Conservation (phyloP, 129 eudicot genomes). For the Flaveria linearis region DNA sequence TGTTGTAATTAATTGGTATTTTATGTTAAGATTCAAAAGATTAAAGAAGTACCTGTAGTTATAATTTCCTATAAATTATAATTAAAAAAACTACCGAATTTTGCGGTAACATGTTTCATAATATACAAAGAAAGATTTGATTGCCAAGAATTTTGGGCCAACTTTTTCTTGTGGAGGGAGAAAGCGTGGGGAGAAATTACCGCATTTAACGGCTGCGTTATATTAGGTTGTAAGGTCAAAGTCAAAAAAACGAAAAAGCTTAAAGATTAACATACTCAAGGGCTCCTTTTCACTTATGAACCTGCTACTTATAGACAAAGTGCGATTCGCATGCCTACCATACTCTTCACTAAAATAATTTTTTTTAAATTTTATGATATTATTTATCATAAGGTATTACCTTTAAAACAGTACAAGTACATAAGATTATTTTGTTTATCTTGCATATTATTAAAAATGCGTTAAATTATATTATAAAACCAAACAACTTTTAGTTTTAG, state of each 20-base stretch:
- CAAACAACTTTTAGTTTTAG: too few species aligned
- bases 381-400: neutral
- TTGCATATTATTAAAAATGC: neutral
- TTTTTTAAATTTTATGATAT: neutral
- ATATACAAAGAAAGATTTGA: neutral
- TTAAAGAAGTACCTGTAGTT: neutral
- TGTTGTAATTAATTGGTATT: neutral
- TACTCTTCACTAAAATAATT: neutral
- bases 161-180: neutral
- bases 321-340: conserved; percentile 8
- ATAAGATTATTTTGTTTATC: neutral
- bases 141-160: conserved; percentile 1
- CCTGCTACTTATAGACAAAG: neutral
- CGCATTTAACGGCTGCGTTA: conserved; percentile 12
- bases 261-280: neutral
- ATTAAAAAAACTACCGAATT: neutral
- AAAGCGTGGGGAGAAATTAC: neutral
- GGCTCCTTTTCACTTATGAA: neutral
- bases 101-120: neutral
- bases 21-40: neutral
- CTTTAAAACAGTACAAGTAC: neutral
- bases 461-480: neutral
- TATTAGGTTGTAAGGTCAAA: neutral
- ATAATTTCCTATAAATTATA: too few species aligned
- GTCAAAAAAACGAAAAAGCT: neutral